A percentile compares a stretch with the other conserved stretches of the same genome.
Conservation (phyloP, 257 asterid genomes). For the Jacaranda mimosifolia region DNA sequence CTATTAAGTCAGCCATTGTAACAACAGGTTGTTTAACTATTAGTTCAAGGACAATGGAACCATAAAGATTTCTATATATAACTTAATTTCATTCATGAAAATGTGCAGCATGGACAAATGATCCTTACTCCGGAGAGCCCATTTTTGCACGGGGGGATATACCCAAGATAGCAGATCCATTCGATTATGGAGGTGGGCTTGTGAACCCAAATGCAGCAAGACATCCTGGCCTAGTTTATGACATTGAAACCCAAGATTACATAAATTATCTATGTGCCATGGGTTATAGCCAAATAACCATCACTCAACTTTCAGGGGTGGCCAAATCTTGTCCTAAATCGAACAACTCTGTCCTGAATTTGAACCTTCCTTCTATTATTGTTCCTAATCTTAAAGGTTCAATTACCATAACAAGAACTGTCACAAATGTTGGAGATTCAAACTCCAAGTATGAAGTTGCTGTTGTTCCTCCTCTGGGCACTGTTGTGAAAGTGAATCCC, state of each 20-base stretch:
- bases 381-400: slow-evolving; percentile 34
- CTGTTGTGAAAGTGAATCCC: slow-evolving; percentile 42
- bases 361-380: slow-evolving; percentile 53
- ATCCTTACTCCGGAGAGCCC: slow-evolving; percentile 43
- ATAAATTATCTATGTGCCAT: slow-evolving; percentile 45
- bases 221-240: slow-evolving; percentile 46
- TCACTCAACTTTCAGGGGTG: slow-evolving; percentile 25
- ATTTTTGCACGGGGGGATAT: slow-evolving; percentile 30
- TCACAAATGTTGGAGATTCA: slow-evolving; percentile 50
- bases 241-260: slow-evolving; percentile 44
- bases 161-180: slow-evolving; percentile 39
- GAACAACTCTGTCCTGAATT: slow-evolving; percentile 32
- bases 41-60: background rate
- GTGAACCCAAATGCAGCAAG: slow-evolving; percentile 39
- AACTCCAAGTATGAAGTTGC: slow-evolving; percentile 39
- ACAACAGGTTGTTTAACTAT: slow-evolving; percentile 38
- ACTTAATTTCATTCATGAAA: background rate
- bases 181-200: slow-evolving; percentile 50
- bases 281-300: slow-evolving; percentile 32
- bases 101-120: slow-evolving; percentile 44
- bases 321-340: slow-evolving; percentile 29
- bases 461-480: slow-evolving; percentile 40
- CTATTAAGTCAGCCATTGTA: slow-evolving; percentile 44
- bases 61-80: background rate
- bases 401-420: slow-evolving; percentile 34